Conservation (phyloP, 305 asterid genomes). For the Withania somnifera region DNA sequence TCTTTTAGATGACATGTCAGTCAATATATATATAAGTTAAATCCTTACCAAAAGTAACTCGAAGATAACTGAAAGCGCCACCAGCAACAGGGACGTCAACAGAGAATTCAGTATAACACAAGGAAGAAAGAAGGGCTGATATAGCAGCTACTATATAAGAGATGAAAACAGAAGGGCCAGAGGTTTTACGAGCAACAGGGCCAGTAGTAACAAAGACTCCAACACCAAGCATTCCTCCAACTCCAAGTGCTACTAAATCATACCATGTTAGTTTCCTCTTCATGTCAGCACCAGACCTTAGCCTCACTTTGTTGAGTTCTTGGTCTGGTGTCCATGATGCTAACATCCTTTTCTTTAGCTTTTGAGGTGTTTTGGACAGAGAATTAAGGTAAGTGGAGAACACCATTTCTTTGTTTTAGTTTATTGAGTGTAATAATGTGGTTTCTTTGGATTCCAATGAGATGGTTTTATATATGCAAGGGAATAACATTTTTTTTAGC, state of each 20-base stretch:
- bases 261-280: constrained; percentile 30
- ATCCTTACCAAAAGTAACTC: constrained; percentile 31
- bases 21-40: background rate
- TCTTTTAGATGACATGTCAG: background rate
- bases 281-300: constrained; percentile 41
- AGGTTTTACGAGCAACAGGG: constrained; percentile 14
- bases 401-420: background rate
- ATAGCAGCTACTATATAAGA: constrained; percentile 28
- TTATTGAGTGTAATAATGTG: background rate
- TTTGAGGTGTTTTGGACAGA: constrained; percentile 24
- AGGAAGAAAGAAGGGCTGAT: constrained; percentile 28
- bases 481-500: background rate
- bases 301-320: constrained; percentile 28
- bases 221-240: constrained; percentile 42
- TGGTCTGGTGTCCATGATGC: constrained; percentile 35
- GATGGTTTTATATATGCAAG: background rate
- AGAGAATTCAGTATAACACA: constrained; percentile 33
- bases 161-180: constrained; percentile 29
- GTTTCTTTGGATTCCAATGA: background rate
- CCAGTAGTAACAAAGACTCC: constrained; percentile 40
- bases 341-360: constrained; percentile 15
- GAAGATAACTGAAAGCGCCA: constrained; percentile 33
- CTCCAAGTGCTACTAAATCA: constrained; percentile 29
- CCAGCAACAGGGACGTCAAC: constrained; percentile 32
- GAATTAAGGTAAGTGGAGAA: constrained; percentile 21